A percentile compares a stretch with the other conserved stretches of the same genome.
Evolutionary conservation across 75 land plant genomes (phyloP).

Genomic region (Isoetes taiwanensis): DNA sequence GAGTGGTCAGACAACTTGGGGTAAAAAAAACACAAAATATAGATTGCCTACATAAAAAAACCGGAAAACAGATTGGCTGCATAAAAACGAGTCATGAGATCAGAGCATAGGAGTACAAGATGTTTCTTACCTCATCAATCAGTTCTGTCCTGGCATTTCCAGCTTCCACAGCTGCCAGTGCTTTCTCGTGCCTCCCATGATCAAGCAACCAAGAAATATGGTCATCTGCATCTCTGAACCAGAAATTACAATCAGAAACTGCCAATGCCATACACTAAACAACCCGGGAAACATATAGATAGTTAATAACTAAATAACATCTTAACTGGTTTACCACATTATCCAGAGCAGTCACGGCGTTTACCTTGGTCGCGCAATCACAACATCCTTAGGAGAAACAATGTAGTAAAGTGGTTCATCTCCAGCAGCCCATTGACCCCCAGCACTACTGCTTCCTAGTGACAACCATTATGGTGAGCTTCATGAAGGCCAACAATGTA

Average conservation of each 20-base stretch:
- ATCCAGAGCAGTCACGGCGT: too few relatives aligned
- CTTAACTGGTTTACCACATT: constrained; percentile 7
- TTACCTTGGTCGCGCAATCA: constrained; percentile 93
- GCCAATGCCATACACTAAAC: too few relatives aligned
- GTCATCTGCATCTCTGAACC: constrained; percentile 92
- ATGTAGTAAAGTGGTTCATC: constrained; percentile 89
- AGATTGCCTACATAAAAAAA: background rate
- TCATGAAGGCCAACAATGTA: background rate
- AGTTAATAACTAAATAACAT: too few relatives aligned
- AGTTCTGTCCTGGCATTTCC: constrained; percentile 77
- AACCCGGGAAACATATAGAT: too few relatives aligned
- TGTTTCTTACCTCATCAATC: constrained; percentile 57
- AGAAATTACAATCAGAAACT: too few relatives aligned
- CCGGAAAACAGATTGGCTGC: background rate
- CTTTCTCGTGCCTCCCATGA: constrained; percentile 88
- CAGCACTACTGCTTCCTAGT: constrained; percentile 80
- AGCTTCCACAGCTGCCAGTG: constrained; percentile 86
- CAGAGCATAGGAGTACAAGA: background rate
- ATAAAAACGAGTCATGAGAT: background rate
- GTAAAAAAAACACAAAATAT: background rate
- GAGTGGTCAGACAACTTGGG: background rate
- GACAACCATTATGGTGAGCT: background rate
- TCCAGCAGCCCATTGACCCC: constrained; percentile 93
- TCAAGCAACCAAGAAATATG: constrained; percentile 88
- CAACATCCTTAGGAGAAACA: constrained; percentile 93